These are phyloP conservation scores for Eucalyptus coolabah DNA, from an alignment of 345 rosid species.

Conservation along the genomic window DNA sequence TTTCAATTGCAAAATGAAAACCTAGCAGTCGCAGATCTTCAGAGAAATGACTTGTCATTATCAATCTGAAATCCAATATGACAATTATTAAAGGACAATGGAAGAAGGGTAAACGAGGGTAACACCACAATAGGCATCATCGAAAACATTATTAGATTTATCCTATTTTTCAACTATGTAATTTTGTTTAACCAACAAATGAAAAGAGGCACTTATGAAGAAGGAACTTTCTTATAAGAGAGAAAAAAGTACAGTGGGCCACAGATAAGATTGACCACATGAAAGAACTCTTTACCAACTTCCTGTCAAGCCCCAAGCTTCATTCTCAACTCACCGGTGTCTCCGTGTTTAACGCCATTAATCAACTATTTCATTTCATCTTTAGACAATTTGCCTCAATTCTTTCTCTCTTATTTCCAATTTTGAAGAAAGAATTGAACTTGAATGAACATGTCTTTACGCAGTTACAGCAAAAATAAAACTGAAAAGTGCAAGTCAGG, in stretches of 20 bases:
- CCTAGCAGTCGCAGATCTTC: not conserved
- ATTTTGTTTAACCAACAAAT: not conserved
- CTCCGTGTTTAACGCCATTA: not conserved
- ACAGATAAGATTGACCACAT: not conserved
- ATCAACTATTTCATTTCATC: not conserved
- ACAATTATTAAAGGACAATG: not conserved
- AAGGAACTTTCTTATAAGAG: not conserved
- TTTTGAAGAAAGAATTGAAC: not conserved
- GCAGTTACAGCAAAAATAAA: not conserved
- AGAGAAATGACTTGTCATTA: not conserved
- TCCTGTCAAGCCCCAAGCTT: not conserved
- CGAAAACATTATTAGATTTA: not conserved
- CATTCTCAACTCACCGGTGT: not conserved
- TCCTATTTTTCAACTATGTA: not conserved
- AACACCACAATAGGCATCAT: not conserved
- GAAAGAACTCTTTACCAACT: not conserved
- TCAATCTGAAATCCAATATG: not conserved
- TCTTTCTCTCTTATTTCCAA: not conserved
- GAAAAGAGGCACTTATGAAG: not conserved
- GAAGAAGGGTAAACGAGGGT: not conserved
- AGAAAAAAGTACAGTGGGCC: not conserved
- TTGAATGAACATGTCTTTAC: not conserved
- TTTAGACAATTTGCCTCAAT: not conserved
- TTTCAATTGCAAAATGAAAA: not conserved
- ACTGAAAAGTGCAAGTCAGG: not conserved